phyloP scores from a whole-genome alignment of 2,329 filamentous ascomycete genomes.

The Hymenoscyphus linearis region DNA sequence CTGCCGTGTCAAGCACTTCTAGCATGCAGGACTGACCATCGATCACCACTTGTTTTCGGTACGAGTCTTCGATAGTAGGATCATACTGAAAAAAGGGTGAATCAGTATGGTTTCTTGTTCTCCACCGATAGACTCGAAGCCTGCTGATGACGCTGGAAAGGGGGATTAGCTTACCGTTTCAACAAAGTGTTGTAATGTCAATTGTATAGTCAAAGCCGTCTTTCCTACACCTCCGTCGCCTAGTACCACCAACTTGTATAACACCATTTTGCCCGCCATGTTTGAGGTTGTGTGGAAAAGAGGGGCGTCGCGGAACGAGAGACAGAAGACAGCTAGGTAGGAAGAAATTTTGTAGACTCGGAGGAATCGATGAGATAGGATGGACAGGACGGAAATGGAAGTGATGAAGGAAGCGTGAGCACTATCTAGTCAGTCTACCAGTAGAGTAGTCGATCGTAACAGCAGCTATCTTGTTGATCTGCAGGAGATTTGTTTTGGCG shows the following conservation, averaged over 20 bases:
- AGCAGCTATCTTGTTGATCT: conserved; percentile 3
- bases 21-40: conserved; percentile 95
- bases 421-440: not conserved
- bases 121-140: not conserved
- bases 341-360: conserved; percentile 7
- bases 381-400: not conserved
- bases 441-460: not conserved
- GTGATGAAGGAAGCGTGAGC: not conserved
- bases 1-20: conserved; percentile 93
- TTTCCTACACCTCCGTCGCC: conserved; percentile 93
- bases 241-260: conserved; percentile 93
- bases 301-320: conserved; percentile 10
- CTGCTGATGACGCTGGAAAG: not conserved
- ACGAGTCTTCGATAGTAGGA: conserved; percentile 83
- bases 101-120: conserved; percentile 16
- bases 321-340: conserved; percentile 9
- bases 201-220: conserved; percentile 90
- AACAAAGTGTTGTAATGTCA: conserved; percentile 97
- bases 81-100: conserved; percentile 49
- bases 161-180: conserved; percentile 61
- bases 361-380: not conserved
- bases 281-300: conserved; percentile 11
- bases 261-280: conserved; percentile 90
- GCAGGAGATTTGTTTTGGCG: conserved; percentile 8
- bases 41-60: conserved; percentile 86